These are phyloP conservation scores for Exidia glandulosa DNA, from an alignment of 768 basidiomycete genomes.

Conservation along the genomic window DNA sequence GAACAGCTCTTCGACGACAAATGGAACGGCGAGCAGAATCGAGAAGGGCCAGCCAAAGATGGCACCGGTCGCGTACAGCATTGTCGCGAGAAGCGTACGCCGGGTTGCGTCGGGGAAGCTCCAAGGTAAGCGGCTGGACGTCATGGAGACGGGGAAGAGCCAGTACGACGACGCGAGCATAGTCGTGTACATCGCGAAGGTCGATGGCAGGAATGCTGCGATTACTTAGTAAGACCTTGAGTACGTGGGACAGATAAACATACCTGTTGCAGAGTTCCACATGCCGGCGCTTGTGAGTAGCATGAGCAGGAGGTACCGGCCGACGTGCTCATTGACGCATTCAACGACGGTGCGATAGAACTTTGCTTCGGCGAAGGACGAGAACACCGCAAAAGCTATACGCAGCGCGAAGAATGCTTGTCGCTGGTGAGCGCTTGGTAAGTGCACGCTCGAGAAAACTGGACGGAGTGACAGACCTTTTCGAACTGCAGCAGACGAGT, in stretches of 20 bases:
- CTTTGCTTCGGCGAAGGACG: slow-evolving; percentile 64
- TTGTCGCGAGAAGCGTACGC: slow-evolving; percentile 53
- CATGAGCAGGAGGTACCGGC: slow-evolving; percentile 88
- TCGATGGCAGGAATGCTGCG: slow-evolving; percentile 85
- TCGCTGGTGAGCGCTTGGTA: slow-evolving; percentile 38
- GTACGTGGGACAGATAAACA: slow-evolving; percentile 11
- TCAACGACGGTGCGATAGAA: slow-evolving; percentile 76
- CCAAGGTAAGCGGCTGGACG: slow-evolving; percentile 1
- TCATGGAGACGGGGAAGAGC: slow-evolving; percentile 19
- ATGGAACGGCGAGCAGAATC: slow-evolving; percentile 78
- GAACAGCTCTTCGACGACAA: slow-evolving; percentile 83
- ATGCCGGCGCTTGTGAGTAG: slow-evolving; percentile 80
- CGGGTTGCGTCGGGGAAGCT: slow-evolving; percentile 27
- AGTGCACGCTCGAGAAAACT: not conserved
- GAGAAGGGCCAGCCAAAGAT: slow-evolving; percentile 97
- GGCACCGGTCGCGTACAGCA: slow-evolving; percentile 68
- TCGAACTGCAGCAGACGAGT: slow-evolving; percentile 41
- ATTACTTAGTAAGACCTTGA: slow-evolving; percentile 3
- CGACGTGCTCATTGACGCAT: slow-evolving; percentile 78
- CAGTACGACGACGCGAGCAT: slow-evolving; percentile 64
- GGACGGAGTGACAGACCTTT: slow-evolving; percentile 42
- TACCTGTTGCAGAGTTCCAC: slow-evolving; percentile 86
- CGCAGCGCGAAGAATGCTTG: slow-evolving; percentile 83
- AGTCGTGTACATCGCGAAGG: slow-evolving; percentile 87
- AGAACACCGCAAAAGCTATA: slow-evolving; percentile 62